Evolutionary conservation across 1,284 basidiomycete species (phyloP), one percentile per base, ranked within the genome.

Genomic region (Boletus albobrunnescens): DNA sequence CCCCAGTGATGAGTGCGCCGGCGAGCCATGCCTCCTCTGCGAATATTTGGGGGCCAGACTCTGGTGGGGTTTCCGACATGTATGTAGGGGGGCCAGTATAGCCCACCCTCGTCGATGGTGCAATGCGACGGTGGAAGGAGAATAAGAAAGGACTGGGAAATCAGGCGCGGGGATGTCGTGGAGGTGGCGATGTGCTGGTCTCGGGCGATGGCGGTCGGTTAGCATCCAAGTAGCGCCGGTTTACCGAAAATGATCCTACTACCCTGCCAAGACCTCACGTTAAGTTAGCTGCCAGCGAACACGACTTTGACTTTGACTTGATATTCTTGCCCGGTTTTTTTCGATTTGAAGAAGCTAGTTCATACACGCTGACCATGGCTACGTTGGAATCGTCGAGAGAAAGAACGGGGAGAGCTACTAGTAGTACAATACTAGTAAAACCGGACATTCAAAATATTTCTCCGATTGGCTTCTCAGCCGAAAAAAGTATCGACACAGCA

Each of bases 1-100:
- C 22, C 4, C 52, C 61, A 3, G 63, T 63, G 35, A 66, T 27
- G 27, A 67, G 49, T 4, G 58, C 50, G 13, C 61, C 61, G 1
- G 58, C 50, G 8, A 67, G 52, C 65, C 61, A 63, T 28, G 61
- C 56, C 14, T 63, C 36, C 45, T 63, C 65, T 17, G 63, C 57
- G 9, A 14, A 33, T 30, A 67, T 40, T 42, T 60, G 50, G 22
- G 47, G 49, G 12, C 52, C 2, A 20, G 59, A 40, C 23, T 64
- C 64, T 9, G 47, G n/a, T 19, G 61, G 64, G 19, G 61, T 44
- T 48, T 58, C 13, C 31, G 64, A 64, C 59, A 64, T 60, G 41
- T 20, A 51, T 36, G 33, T 23, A 40, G 36, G 35, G 43, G 41
- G 36, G 28, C 19, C 14, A 37, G 16, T 17, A 36, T n/a, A 28